A percentile compares a stretch with the other conserved stretches of the same genome.
phyloP scores from a whole-genome alignment of 352 stramenopile species.

The Hyaloperonospora brassicae region DNA sequence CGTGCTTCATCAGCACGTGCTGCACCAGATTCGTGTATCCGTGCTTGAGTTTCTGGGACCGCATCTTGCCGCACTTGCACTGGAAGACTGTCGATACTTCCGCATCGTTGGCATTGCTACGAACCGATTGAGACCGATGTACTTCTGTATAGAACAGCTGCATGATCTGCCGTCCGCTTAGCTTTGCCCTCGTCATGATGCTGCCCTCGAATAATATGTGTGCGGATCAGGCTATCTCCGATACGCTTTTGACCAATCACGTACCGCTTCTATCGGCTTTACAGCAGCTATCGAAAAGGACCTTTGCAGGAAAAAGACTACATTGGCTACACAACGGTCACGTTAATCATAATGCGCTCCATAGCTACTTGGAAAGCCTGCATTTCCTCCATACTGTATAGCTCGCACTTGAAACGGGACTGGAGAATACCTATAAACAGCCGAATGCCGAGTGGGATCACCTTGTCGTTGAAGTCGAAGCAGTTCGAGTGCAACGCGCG shows the following conservation, averaged over 20 bases:
- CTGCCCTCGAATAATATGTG: neutral
- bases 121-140: neutral
- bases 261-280: neutral
- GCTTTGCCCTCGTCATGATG: conserved; percentile 21
- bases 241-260: conserved; percentile 15
- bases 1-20: conserved; percentile 57
- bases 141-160: conserved; percentile 44
- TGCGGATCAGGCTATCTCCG: neutral
- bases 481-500: conserved; percentile 70
- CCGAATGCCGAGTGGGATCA: conserved; percentile 69
- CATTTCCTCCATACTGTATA: conserved; percentile 65
- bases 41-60: conserved; percentile 40
- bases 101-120: conserved; percentile 1
- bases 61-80: conserved; percentile 57
- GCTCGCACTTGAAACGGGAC: conserved; percentile 49
- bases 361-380: conserved; percentile 71
- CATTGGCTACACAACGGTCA: conserved; percentile 30
- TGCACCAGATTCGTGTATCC: conserved; percentile 62
- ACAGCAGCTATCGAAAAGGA: neutral
- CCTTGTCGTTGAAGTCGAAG: conserved; percentile 84
- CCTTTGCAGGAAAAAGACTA: neutral
- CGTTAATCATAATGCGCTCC: conserved; percentile 51
- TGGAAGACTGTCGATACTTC: conserved; percentile 29
- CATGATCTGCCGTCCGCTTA: conserved; percentile 38
- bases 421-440: conserved; percentile 71